phyloP scores from a whole-genome alignment of 2,329 filamentous ascomycete genomes.

The Raffaelea ambrosiae region DNA sequence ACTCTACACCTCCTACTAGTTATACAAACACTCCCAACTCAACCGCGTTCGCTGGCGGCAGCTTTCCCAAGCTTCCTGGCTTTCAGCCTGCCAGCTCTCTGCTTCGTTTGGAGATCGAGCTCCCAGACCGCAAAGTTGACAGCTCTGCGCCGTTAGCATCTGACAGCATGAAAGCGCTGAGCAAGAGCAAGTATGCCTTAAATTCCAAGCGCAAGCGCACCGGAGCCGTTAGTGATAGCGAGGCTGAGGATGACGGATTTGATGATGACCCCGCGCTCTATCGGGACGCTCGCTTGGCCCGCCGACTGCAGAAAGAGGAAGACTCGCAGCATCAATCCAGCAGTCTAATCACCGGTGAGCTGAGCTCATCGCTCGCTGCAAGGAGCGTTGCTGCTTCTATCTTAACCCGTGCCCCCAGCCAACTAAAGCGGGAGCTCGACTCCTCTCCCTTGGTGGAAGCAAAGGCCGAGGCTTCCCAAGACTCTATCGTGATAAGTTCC shows the following conservation, averaged over 20 bases:
- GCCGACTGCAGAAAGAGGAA: conserved; percentile 44
- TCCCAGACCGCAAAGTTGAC: conserved; percentile 16
- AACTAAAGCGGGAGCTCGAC: too few species aligned
- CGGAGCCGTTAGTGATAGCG: conserved; percentile 27
- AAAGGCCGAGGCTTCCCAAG: too few species aligned
- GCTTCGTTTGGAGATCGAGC: conserved; percentile 25
- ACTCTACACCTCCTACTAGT: conserved; percentile 34
- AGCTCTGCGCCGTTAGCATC: conserved; percentile 27
- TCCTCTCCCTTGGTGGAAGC: too few species aligned
- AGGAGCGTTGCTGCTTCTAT: too few species aligned
- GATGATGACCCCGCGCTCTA: not conserved
- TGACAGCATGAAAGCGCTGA: conserved; percentile 35
- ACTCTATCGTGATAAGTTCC: too few species aligned
- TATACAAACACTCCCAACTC: conserved; percentile 29
- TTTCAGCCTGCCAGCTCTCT: conserved; percentile 12
- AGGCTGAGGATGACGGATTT: conserved; percentile 28
- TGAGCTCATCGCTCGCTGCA: too few species aligned
- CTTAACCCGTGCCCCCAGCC: too few species aligned
- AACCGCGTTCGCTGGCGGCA: conserved; percentile 12
- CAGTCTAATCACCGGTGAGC: too few species aligned
- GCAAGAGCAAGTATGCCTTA: conserved; percentile 40
- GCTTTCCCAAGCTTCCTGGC: conserved; percentile 6
- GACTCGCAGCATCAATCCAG: not conserved
- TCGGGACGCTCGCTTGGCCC: conserved; percentile 44
- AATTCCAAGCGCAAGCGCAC: conserved; percentile 33